These are phyloP conservation scores for Podospora pseudocomata DNA, from an alignment of 495 filamentous ascomycete genomes.

Conservation along the genomic window DNA sequence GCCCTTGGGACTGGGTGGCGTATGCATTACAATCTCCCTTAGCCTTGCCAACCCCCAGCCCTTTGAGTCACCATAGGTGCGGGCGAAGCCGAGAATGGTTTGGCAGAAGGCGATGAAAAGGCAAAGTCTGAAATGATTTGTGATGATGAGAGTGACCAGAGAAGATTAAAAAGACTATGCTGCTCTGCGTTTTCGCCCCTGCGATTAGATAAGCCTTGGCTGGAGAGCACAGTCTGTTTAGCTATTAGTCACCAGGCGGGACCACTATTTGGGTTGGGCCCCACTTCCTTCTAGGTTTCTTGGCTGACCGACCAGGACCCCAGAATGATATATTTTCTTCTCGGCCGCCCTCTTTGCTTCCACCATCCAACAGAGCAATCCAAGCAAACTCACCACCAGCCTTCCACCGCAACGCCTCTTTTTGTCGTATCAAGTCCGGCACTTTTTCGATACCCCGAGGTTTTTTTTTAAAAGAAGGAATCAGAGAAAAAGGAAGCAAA, in stretches of 20 bases:
- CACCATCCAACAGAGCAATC: conserved; percentile 9
- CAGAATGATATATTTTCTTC: conserved; percentile 5
- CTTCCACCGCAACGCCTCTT: background rate
- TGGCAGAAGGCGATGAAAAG: background rate
- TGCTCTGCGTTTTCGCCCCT: background rate
- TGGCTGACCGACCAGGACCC: background rate
- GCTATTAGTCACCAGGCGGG: background rate
- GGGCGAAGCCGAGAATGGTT: background rate
- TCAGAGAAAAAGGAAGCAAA: conserved; percentile 7
- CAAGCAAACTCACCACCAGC: conserved; percentile 8
- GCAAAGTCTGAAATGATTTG: background rate
- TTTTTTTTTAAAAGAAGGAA: background rate
- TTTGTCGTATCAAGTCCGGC: background rate
- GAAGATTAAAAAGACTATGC: background rate
- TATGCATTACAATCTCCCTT: background rate
- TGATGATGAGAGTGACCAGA: background rate
- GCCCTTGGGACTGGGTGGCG: background rate
- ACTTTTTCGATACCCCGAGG: conserved; percentile 2
- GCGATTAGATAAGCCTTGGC: background rate
- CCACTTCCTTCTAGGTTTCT: background rate
- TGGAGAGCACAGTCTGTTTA: background rate
- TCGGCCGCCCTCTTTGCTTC: background rate
- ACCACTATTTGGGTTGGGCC: too few relatives aligned
- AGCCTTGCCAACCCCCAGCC: background rate
- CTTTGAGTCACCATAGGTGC: background rate